phyloP scores from a whole-genome alignment of 2,329 filamentous ascomycete species.

The Aspergillus sp. region DNA sequence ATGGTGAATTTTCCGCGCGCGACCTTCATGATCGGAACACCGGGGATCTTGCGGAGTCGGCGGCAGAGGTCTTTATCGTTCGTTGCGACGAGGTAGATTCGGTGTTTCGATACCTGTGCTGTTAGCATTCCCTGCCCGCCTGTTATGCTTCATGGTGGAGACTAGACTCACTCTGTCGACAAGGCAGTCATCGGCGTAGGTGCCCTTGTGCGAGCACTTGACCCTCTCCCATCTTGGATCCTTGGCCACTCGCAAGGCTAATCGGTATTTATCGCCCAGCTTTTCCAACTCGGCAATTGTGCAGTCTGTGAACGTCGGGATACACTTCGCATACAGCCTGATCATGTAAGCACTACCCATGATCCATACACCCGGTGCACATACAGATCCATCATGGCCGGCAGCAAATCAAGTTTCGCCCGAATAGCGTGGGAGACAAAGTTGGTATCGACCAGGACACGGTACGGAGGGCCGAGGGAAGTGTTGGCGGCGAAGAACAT shows the following conservation, averaged over 20 bases:
- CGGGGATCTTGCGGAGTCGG: constrained; percentile 77
- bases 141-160: background rate
- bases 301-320: constrained; percentile 81
- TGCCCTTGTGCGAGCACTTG: constrained; percentile 87
- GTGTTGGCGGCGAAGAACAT: constrained; percentile 91
- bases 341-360: background rate
- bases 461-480: constrained; percentile 80
- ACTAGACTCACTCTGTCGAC: constrained; percentile 60
- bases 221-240: constrained; percentile 87
- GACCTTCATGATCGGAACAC: constrained; percentile 70
- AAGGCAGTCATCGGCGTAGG: constrained; percentile 83
- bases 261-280: constrained; percentile 81
- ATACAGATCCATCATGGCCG: constrained; percentile 80
- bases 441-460: constrained; percentile 80
- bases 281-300: constrained; percentile 86
- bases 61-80: constrained; percentile 75
- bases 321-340: constrained; percentile 83
- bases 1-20: constrained; percentile 91
- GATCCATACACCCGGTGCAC: background rate
- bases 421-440: constrained; percentile 90
- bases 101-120: constrained; percentile 62
- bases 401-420: constrained; percentile 82
- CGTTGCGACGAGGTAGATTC: constrained; percentile 75
- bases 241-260: constrained; percentile 80
- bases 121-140: too few species aligned